Evolutionary conservation across 331 rosid genomes (phyloP).

Genomic region (Phaseolus coccineus): DNA sequence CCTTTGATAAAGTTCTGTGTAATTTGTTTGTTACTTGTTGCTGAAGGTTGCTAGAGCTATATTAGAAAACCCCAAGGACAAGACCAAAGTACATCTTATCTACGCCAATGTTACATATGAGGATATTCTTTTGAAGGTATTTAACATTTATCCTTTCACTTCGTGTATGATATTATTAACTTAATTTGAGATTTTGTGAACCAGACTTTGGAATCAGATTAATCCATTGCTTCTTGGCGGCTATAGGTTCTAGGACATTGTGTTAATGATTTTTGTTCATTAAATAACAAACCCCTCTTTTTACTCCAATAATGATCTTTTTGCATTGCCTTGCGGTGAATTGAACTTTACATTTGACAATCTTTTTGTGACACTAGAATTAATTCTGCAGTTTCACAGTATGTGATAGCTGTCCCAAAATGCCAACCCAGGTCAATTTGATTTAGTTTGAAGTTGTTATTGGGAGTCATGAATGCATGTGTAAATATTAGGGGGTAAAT

Average conservation of each 20-base stretch:
- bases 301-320: constrained; percentile 3
- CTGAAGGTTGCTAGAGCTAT: constrained; percentile 93
- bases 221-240: background rate
- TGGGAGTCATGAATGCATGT: background rate
- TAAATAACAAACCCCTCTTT: background rate
- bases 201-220: constrained; percentile 14
- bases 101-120: constrained; percentile 90
- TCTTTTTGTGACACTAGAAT: background rate
- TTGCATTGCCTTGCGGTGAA: background rate
- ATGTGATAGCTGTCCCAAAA: constrained; percentile 16
- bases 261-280: constrained; percentile 21
- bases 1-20: background rate
- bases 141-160: constrained; percentile 19
- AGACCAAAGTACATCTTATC: constrained; percentile 90
- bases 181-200: constrained; percentile 10
- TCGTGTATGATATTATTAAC: constrained; percentile 2
- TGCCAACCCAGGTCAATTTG: background rate
- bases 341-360: background rate
- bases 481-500: background rate
- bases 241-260: constrained; percentile 25
- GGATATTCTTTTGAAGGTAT: constrained; percentile 94
- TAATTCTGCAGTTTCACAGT: constrained; percentile 18
- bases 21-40: constrained; percentile 20
- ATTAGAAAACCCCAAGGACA: constrained; percentile 88
- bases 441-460: constrained; percentile 4